A percentile compares a stretch with the other conserved stretches of the same genome.
Conservation (phyloP, 2,329 filamentous ascomycete genomes). For the Sodiomyces alkalinus region DNA sequence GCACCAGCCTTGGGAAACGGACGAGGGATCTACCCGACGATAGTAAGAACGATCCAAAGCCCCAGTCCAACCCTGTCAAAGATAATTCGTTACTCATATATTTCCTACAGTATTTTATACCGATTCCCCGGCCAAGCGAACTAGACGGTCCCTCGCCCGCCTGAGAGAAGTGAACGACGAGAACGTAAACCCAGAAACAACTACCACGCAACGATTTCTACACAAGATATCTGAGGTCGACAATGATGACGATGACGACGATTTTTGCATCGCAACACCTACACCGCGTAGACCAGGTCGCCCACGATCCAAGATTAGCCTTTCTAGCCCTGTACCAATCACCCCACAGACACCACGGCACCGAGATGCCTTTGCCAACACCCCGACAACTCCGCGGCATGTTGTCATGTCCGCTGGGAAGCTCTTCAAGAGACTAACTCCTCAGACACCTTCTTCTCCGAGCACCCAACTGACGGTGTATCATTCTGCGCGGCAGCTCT, state of each 20-base stretch:
- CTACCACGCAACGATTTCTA: slow-evolving; percentile 23
- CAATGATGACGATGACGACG: slow-evolving; percentile 18
- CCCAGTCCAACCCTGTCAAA: slow-evolving; percentile 8
- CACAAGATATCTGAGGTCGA: slow-evolving; percentile 28
- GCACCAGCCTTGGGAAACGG: slow-evolving; percentile 11
- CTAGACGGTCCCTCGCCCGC: slow-evolving; percentile 26
- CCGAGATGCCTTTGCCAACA: slow-evolving; percentile 59
- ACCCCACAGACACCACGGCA: slow-evolving; percentile 65
- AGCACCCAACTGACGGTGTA: slow-evolving; percentile 62
- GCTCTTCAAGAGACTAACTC: slow-evolving; percentile 63
- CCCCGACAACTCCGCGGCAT: slow-evolving; percentile 69
- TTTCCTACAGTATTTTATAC: no score
- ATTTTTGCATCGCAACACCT: slow-evolving; percentile 8
- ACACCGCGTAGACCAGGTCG: slow-evolving; percentile 11
- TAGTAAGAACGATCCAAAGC: slow-evolving; percentile 6
- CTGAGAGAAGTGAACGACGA: slow-evolving; percentile 43
- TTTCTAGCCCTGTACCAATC: slow-evolving; percentile 31
- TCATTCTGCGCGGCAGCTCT: slow-evolving; percentile 73
- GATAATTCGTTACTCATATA: background rate
- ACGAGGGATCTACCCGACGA: slow-evolving; percentile 7
- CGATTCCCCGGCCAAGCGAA: slow-evolving; percentile 27
- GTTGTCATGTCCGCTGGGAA: slow-evolving; percentile 64
- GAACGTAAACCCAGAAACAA: slow-evolving; percentile 37
- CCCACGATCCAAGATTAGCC: slow-evolving; percentile 15
- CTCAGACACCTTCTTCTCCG: slow-evolving; percentile 58